A percentile compares a stretch with the other conserved stretches of the same genome.
These are phyloP conservation scores for Aspergillus mulundensis DNA, from an alignment of 495 filamentous ascomycete species.

Conservation along the genomic window DNA sequence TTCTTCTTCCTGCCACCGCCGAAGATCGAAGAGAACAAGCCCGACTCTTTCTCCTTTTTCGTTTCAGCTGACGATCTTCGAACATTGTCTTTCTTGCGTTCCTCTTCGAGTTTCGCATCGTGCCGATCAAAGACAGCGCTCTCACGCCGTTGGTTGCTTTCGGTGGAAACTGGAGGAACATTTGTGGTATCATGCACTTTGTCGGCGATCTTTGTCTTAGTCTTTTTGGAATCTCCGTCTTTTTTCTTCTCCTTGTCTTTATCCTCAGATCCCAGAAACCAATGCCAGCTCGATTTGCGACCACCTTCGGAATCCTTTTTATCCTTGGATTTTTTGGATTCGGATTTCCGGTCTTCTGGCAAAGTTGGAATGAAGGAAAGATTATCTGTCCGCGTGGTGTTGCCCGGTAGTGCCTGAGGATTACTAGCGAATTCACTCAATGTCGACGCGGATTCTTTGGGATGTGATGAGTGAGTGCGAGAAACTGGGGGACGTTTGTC, in stretches of 20 bases:
- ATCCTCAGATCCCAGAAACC: slow-evolving; percentile 66
- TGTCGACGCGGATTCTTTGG: slow-evolving; percentile 27
- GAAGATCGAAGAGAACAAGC: slow-evolving; percentile 86
- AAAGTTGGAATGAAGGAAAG: slow-evolving; percentile 83
- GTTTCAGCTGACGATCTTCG: slow-evolving; percentile 66
- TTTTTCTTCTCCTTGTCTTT: slow-evolving; percentile 67
- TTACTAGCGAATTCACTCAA: slow-evolving; percentile 37
- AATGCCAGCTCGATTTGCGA: slow-evolving; percentile 83
- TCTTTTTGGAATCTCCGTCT: slow-evolving; percentile 58
- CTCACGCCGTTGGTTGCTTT: slow-evolving; percentile 63
- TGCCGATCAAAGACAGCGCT: slow-evolving; percentile 78
- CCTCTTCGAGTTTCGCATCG: slow-evolving; percentile 71
- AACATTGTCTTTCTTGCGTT: slow-evolving; percentile 74
- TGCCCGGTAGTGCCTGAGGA: slow-evolving; percentile 60
- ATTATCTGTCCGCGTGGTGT: slow-evolving; percentile 66
- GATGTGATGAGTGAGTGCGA: slow-evolving; percentile 16
- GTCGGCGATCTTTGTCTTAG: slow-evolving; percentile 56
- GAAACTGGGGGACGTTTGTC: slow-evolving; percentile 26
- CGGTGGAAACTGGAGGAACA: slow-evolving; percentile 76
- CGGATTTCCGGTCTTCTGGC: slow-evolving; percentile 59
- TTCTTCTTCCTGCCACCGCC: slow-evolving; percentile 81
- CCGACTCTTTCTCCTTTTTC: slow-evolving; percentile 83
- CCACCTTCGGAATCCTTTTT: slow-evolving; percentile 55
- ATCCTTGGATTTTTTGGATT: slow-evolving; percentile 62
- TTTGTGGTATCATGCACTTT: slow-evolving; percentile 66